Conservation (phyloP, 306 rosid species). For the Prunus campanulata region DNA sequence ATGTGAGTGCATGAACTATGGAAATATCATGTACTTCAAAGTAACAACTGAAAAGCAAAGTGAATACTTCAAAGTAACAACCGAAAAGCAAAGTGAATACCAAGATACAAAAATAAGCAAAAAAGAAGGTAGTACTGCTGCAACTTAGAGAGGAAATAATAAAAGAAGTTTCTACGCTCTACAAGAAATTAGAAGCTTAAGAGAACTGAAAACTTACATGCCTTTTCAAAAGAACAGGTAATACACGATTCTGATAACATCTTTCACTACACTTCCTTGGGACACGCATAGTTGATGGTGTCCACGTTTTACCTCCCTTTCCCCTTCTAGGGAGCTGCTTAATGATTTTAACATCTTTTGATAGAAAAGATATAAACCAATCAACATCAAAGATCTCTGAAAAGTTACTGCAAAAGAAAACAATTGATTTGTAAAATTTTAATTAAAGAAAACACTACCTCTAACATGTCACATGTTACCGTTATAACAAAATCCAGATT, state of each 20-base stretch:
- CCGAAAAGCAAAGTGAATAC: neutral
- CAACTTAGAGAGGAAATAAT: constrained; percentile 4
- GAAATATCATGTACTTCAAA: neutral
- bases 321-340: constrained; percentile 78
- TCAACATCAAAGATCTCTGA: constrained; percentile 90
- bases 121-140: neutral
- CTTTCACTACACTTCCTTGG: constrained; percentile 96
- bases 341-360: constrained; percentile 82
- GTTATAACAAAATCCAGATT: constrained; percentile 7
- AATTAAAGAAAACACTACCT: constrained; percentile 1
- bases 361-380: constrained; percentile 75
- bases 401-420: constrained; percentile 76
- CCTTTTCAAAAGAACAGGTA: constrained; percentile 88
- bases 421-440: neutral
- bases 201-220: constrained; percentile 71
- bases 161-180: constrained; percentile 9
- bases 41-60: neutral
- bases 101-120: neutral
- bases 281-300: constrained; percentile 77
- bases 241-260: constrained; percentile 77
- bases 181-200: constrained; percentile 14
- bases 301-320: constrained; percentile 60
- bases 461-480: constrained; percentile 10
- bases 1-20: neutral
- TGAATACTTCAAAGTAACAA: neutral